Base-by-base conservation (phyloP, 768 basidiomycete species). In the Rhizopogon salebrosus region DNA sequence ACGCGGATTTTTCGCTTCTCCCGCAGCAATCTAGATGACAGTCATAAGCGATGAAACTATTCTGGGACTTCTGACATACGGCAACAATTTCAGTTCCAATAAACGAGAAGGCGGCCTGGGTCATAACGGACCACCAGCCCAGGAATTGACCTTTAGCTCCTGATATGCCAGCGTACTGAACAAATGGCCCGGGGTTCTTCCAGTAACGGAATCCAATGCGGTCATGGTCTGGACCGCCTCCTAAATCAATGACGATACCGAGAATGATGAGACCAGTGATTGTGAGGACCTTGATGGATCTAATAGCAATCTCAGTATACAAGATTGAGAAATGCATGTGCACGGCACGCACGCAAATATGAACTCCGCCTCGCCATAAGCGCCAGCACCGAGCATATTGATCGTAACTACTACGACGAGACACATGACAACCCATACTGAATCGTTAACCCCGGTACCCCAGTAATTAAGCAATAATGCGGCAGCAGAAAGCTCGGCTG, bases 71-170 rank as follows among this genome's bases (percentile, higher is more conserved):
- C 16, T 40, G 5, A 73, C 80, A 60, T 72, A 89, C 86, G 26
- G 90, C 92, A 38, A 95, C 92, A 63, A 95, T 93, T 68, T 98
- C 95, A 6, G 92, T 94, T 14, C 94, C 95, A 54, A 94, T 92
- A 68, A 78, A 95, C 10, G 91, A 92, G 75, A 95, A 97, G 13
- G 91, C 92, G 3, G 95, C 95, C 58, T 94, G 87, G 6, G 85
- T 83, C 70, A 95, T 71, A 53, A 86, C 85, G 0, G 80, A 67
- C 78, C 79, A 84, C 71, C 76, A 84, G 22, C 80, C 86, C 18
- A 85, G 76, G 78, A 98, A 97, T 23, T 75, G 81, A 8, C 93
- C 94, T 59, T 79, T 80, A 3, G 79, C 55, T 3, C 95, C 95
- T 3, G 61, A 6, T 20, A 92, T 89, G 3, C 67, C 73, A 11